Conservation (phyloP, 495 filamentous ascomycete genomes). For the Hypoxylon fragiforme region DNA sequence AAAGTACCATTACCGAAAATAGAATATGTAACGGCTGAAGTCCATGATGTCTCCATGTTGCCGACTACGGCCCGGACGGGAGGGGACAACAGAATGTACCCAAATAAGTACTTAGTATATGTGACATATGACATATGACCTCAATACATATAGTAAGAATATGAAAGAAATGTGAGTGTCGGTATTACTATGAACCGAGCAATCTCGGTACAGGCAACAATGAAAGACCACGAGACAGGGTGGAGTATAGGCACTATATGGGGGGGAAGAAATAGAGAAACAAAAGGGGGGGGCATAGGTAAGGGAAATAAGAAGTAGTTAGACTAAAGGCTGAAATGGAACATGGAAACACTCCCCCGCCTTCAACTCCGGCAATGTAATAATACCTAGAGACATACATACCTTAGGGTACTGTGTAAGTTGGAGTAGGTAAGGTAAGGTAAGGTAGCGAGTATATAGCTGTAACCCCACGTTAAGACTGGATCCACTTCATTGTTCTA, state of each 20-base stretch:
- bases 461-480: too few species aligned
- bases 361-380: conserved; percentile 14
- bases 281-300: not conserved
- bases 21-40: conserved; percentile 29
- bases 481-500: too few species aligned
- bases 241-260: not conserved
- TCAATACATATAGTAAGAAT: not conserved
- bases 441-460: too few species aligned
- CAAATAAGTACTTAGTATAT: too few species aligned
- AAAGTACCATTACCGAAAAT: too few species aligned
- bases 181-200: conserved; percentile 19
- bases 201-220: conserved; percentile 13
- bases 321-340: conserved; percentile 13
- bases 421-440: too few species aligned
- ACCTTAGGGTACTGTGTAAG: too few species aligned
- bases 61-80: conserved; percentile 1
- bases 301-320: not conserved
- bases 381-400: too few species aligned
- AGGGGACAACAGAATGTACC: conserved; percentile 2
- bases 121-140: too few species aligned
- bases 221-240: too few species aligned
- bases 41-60: conserved; percentile 4
- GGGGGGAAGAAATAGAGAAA: not conserved
- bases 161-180: not conserved
- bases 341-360: too few species aligned